Evolutionary conservation across 2,329 filamentous ascomycete genomes (phyloP).

Genomic region (Dryadomyces sulphureus): DNA sequence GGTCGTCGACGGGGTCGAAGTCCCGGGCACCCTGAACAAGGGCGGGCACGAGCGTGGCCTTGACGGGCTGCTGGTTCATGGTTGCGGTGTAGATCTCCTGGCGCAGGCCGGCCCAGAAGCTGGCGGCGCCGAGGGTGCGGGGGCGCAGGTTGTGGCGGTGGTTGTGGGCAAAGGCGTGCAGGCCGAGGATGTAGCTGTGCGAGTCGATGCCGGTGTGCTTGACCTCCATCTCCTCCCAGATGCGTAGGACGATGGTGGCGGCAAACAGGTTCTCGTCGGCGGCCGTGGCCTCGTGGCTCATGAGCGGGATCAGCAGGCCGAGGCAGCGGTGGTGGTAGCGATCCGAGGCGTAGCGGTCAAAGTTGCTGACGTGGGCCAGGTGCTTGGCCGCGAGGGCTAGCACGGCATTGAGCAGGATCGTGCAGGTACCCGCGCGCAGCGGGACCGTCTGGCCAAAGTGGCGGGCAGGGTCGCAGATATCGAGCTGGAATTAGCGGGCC

Average conservation of each 20-base stretch:
- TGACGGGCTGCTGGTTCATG: conserved; percentile 28
- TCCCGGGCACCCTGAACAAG: conserved; percentile 31
- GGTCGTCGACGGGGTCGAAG: conserved; percentile 31
- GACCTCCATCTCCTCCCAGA: conserved; percentile 40
- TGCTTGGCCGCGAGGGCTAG: conserved; percentile 41
- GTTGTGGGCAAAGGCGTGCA: conserved; percentile 30
- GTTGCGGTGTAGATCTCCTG: conserved; percentile 45
- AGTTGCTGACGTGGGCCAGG: conserved; percentile 30
- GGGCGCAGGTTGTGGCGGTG: conserved; percentile 24
- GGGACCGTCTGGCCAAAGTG: conserved; percentile 42
- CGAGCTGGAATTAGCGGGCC: conserved; percentile 18
- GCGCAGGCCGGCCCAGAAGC: conserved; percentile 42
- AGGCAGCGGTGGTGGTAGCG: conserved; percentile 40
- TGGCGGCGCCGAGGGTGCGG: conserved; percentile 31
- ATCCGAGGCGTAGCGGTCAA: conserved; percentile 33
- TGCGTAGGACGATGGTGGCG: conserved; percentile 39
- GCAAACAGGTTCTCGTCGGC: conserved; percentile 37
- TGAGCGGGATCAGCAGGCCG: conserved; percentile 29
- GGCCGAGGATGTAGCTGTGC: conserved; percentile 31
- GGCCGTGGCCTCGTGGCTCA: conserved; percentile 23
- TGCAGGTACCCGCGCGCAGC: conserved; percentile 31
- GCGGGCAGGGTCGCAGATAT: conserved; percentile 23
- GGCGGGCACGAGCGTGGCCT: conserved; percentile 32
- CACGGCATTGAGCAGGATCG: conserved; percentile 40
- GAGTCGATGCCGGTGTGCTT: conserved; percentile 26